Evolutionary conservation across 352 stramenopile genomes (phyloP).

Genomic region (Pythium dissimile): DNA sequence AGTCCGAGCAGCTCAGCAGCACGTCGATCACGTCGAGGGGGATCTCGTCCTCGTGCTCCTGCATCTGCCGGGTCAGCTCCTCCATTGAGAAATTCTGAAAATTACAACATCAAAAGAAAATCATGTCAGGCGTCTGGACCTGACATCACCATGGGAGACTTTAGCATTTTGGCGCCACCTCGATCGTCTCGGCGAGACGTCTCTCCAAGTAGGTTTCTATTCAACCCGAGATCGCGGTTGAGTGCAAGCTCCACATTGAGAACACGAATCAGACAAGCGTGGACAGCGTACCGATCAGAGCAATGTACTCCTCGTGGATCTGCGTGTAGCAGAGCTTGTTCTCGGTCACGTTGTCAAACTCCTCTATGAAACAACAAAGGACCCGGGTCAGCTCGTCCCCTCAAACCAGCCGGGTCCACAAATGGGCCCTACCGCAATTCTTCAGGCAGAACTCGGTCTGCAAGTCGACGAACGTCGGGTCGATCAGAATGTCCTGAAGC

Average conservation of each 20-base stretch:
- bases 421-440: conserved; percentile 52
- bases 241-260: no score
- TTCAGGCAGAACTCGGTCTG: conserved; percentile 76
- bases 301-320: conserved; percentile 76
- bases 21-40: conserved; percentile 76
- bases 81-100: conserved; percentile 78
- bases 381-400: no score
- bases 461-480: conserved; percentile 74
- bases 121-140: not conserved
- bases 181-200: not conserved
- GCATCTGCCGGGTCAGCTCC: conserved; percentile 71
- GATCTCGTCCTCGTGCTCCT: conserved; percentile 86
- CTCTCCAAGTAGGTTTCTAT: not conserved
- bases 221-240: no score
- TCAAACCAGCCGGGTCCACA: no score
- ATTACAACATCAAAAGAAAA: not conserved
- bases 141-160: no score
- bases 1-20: conserved; percentile 75
- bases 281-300: conserved; percentile 56
- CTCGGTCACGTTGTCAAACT: conserved; percentile 80
- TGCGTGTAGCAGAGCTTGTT: conserved; percentile 85
- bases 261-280: not conserved
- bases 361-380: no score
- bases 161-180: no score
- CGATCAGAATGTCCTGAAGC: conserved; percentile 75